Evolutionary conservation across 225 moss, liverwort and hornwort species (phyloP), one percentile per base, ranked within the genome.

Genomic region (Bryoerythrophyllum caledonicum): DNA sequence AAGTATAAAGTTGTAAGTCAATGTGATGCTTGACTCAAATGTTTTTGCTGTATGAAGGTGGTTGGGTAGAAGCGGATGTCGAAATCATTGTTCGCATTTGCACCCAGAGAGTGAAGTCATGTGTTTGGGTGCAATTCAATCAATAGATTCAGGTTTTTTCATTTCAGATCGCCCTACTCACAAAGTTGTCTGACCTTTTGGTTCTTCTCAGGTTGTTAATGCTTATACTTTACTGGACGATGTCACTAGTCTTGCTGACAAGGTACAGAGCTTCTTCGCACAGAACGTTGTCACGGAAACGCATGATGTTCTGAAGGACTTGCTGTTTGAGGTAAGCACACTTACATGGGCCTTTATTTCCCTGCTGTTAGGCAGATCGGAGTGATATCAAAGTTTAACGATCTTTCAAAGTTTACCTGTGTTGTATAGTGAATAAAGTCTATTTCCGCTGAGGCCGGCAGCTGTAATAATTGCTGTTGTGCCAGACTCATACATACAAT

Each of bases 261-360:
- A 99, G 84, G 95, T 89, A 15, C 95, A 99, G 74, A 99, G 95
- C 68, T 95, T 90, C 65, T 95, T 90, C 79, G 93, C 95, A 41
- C 99, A 99, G 72, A 89, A 84, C 65, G 80, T 95, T 64, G 93
- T 99, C 17, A 93, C 99, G 25, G 93, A 99, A 80, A 99, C 95
- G 56, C 91, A 99, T 73, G 77, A 87, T 71, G 88, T 99, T 23
- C 83, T 95, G 66, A 90, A 88, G 83, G 89, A 90, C 75, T 67
- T 93, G 76, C 80, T 95, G 19, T 90, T 90, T 80, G 82, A 94
- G 94, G 97, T 94, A 74, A 65, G 72, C 30, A 59, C 63, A 52
- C 60, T 59, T 58, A 11, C 57, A n/a, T 53, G 3, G 23, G 53
- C 55, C n/a, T 44, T 60, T 37, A 17, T 79, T 53, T 68, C 30